Conservation (phyloP, 106 monocot genomes). For the Cymbidium sinense region DNA sequence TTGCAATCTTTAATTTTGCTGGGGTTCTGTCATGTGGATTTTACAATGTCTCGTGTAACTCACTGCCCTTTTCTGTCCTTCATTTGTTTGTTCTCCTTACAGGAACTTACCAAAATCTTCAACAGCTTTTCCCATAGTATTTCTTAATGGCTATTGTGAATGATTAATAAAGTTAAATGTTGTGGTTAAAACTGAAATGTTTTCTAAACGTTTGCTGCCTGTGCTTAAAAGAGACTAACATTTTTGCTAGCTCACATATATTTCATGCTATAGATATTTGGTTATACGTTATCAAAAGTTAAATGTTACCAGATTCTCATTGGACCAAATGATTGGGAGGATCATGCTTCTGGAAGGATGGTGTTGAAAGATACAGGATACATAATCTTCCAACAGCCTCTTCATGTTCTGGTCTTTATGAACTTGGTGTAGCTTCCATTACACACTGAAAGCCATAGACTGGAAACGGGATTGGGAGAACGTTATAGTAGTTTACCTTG, state of each 20-base stretch:
- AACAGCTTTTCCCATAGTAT: no score
- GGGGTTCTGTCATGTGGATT: no score
- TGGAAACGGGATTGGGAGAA: slow-evolving; percentile 26
- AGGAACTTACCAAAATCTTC: no score
- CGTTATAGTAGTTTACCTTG: slow-evolving; percentile 84
- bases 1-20: no score
- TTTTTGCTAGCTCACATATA: not conserved
- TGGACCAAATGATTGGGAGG: slow-evolving; percentile 82
- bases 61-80: no score
- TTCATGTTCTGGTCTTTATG: slow-evolving; percentile 76
- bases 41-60: no score
- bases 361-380: slow-evolving; percentile 66
- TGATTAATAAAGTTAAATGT: no score
- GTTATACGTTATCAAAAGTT: not conserved
- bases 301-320: slow-evolving; percentile 56
- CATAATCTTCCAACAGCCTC: slow-evolving; percentile 56
- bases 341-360: slow-evolving; percentile 66
- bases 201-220: not conserved
- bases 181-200: no score
- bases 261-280: not conserved
- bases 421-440: slow-evolving; percentile 51
- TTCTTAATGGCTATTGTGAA: no score
- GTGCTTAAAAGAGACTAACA: not conserved
- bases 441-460: slow-evolving; percentile 16
- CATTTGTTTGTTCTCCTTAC: no score